Evolutionary conservation across 1,139 yeast species (phyloP), one percentile per base, ranked within the genome.

Genomic region (Yamadazyma sp.): DNA sequence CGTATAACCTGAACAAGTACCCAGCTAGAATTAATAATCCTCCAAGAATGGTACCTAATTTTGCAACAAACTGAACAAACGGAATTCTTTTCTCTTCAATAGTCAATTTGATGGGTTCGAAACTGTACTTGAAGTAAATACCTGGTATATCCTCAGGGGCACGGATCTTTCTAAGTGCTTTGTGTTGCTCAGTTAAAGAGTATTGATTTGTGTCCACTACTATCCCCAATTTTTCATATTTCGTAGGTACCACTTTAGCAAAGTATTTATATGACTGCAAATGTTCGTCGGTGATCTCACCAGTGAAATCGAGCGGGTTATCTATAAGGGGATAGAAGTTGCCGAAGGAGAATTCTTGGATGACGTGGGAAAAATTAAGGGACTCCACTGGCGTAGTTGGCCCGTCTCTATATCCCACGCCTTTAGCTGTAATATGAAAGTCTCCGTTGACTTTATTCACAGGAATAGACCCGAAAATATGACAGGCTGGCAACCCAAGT

Each of bases 341-440:
- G 16, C 99, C 98, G 62, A 83, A 92, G 8, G 97, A 89, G 48
- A 89, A 79, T 60, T 92, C 98, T 46, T 79, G 81, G 43, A 92
- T 83, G 5, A 80, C 79, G 61, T 92, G 98, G 1, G 96, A 77
- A 55, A 91, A 86, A 58, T 92, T 87, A 42, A 87, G 61, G 15
- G 73, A 64, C 27, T 78, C 79, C 9, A 55, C 24, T 4, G 77
- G 75, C 3, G 73, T 69, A 39, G 64, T 59, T 45, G 75, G 66
- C 43, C 76, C 59, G 40, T 73, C 73, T 33, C 68, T 49, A 51
- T 80, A 81, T 2, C 86, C 91, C 47, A 69, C 66, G 0, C 91
- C 94, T 52, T 76, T 79, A 2, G 87, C 92, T 1, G 94, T 85
- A 35, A 92, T 83, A 54, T 84, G 91, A 54, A 92, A 79, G 46